A percentile compares a stretch with the other conserved stretches of the same genome.
Evolutionary conservation across 208 protist genomes (phyloP).

Genomic region (Leishmania lainsoni): DNA sequence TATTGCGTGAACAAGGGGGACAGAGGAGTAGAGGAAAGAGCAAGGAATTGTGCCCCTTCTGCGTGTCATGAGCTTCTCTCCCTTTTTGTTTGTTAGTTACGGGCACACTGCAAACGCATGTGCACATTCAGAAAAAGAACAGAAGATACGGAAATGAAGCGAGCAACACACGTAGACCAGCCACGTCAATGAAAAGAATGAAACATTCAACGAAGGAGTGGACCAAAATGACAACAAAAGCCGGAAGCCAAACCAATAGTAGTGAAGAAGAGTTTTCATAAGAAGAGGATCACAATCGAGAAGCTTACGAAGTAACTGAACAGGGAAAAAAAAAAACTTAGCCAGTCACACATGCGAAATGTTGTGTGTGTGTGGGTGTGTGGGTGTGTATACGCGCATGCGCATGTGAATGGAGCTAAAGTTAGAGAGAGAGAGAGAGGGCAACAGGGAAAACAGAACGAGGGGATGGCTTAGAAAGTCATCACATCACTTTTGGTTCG

Average conservation of each 20-base stretch:
- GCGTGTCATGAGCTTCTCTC: not conserved
- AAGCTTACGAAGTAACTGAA: not conserved
- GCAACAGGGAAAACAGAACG: not conserved
- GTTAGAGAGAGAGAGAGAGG: constrained; percentile 6
- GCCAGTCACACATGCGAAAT: not conserved
- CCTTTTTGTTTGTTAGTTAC: not conserved
- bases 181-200: not conserved
- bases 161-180: not conserved
- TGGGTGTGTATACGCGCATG: not conserved
- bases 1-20: not conserved
- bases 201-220: not conserved
- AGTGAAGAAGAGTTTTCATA: not conserved
- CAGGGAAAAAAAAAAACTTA: not conserved
- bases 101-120: not conserved
- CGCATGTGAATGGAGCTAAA: not conserved
- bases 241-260: not conserved
- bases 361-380: not conserved
- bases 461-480: not conserved
- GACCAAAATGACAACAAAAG: not conserved
- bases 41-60: not conserved
- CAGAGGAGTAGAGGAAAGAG: not conserved
- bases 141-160: not conserved
- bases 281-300: not conserved
- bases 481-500: not conserved
- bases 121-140: not conserved